Conservation (phyloP, 2,329 filamentous ascomycete species). For the Sordariomycetes sp. region DNA sequence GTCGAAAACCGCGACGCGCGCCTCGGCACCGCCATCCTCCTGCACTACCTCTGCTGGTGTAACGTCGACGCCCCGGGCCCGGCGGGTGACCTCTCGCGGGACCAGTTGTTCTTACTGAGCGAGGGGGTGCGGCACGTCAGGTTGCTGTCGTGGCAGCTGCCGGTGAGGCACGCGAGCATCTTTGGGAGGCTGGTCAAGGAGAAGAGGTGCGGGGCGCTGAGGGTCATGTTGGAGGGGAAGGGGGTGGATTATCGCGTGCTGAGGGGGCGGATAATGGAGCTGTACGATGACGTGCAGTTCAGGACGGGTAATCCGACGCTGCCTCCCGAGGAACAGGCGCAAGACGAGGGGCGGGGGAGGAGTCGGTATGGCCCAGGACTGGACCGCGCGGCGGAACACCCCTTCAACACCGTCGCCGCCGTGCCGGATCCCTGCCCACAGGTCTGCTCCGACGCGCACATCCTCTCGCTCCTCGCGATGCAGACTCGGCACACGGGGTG, state of each 20-base stretch:
- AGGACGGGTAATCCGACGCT: background rate
- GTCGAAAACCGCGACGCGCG: conserved; percentile 11
- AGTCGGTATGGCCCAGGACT: background rate
- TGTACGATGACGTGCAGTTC: conserved; percentile 12
- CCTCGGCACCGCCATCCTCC: conserved; percentile 13
- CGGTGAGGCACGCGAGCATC: conserved; percentile 8
- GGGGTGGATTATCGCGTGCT: conserved; percentile 9
- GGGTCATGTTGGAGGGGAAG: conserved; percentile 7
- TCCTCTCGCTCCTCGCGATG: conserved; percentile 5
- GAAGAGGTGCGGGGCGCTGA: conserved; percentile 1
- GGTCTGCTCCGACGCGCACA: background rate
- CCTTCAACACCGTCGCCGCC: too few relatives aligned
- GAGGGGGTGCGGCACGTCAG: conserved; percentile 14
- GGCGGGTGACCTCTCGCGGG: conserved; percentile 9
- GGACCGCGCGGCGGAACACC: background rate
- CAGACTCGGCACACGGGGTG: background rate
- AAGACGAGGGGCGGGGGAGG: background rate
- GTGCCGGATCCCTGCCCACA: background rate
- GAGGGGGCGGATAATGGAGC: conserved; percentile 9
- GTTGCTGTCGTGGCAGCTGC: conserved; percentile 11
- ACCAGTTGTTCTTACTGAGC: conserved; percentile 15
- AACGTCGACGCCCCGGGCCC: conserved; percentile 13
- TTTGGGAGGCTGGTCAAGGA: conserved; percentile 7
- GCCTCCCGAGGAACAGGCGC: background rate
- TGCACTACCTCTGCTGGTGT: conserved; percentile 17